Percentiles rank a stretch among this genome's conserved stretches.
phyloP scores from a whole-genome alignment of 352 stramenopile genomes.

The Globisporangium parvum region DNA sequence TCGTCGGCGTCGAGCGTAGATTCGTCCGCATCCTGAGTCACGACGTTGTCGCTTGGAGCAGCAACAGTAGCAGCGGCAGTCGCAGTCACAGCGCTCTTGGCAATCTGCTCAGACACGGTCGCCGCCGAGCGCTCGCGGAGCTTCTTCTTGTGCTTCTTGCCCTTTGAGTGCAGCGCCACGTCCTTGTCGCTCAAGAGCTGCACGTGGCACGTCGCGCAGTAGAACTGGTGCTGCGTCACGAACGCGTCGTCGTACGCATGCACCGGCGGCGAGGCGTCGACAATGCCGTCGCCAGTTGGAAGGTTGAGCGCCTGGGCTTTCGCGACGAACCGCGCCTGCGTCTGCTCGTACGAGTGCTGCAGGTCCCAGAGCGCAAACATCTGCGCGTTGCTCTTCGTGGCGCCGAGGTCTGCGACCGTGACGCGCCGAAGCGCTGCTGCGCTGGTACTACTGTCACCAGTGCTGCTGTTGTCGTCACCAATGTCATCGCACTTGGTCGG shows the following conservation, averaged over 20 bases:
- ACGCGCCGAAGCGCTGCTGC: slow-evolving; percentile 12
- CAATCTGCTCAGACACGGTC: slow-evolving; percentile 47
- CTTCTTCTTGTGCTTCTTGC: slow-evolving; percentile 83
- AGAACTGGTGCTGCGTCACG: slow-evolving; percentile 48
- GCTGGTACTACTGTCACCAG: not conserved
- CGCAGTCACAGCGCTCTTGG: slow-evolving; percentile 15
- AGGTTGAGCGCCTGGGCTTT: slow-evolving; percentile 32
- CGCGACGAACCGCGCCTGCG: slow-evolving; percentile 41
- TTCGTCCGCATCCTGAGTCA: not conserved
- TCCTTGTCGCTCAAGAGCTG: slow-evolving; percentile 75
- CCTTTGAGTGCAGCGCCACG: slow-evolving; percentile 62
- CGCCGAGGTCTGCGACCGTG: slow-evolving; percentile 50
- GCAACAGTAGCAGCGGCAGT: not conserved
- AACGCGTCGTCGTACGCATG: slow-evolving; percentile 38
- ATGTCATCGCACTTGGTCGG: slow-evolving; percentile 49
- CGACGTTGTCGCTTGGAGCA: not conserved
- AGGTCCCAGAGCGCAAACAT: slow-evolving; percentile 76
- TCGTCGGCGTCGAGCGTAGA: not conserved
- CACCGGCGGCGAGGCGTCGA: slow-evolving; percentile 22
- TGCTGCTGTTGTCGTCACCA: slow-evolving; percentile 15
- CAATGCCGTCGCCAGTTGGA: slow-evolving; percentile 20
- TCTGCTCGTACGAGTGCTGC: slow-evolving; percentile 46
- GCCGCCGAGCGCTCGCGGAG: slow-evolving; percentile 36
- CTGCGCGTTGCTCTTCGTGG: slow-evolving; percentile 53
- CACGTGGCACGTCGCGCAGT: slow-evolving; percentile 60